Base-by-base conservation (phyloP, 129 eudicot genomes). In the Artemisia argyi region DNA sequence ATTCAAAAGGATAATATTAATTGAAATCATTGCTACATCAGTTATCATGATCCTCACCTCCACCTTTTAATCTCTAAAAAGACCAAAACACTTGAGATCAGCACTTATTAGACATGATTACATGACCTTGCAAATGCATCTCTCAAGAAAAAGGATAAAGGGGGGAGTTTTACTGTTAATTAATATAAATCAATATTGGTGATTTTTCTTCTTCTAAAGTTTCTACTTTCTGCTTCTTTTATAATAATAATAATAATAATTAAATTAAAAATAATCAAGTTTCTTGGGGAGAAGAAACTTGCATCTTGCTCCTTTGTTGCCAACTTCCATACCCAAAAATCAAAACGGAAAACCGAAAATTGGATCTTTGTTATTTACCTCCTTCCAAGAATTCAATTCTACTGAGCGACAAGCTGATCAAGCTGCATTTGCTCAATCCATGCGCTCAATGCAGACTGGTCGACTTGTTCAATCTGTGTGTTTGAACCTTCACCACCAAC, bases 341-440 rank as follows among this genome's bases (percentile, higher is more conserved):
- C 59, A 56, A 65, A 73, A 68, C 61, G 49, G 35, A 24, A 78
- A 71, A 52, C 50, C 84, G 64, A 79, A 81, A 71, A 68, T 49
- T 63, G 52, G 72, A 76, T 76, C 65, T 22, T 35, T 72, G 69
- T 69, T 76, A 79, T 84, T 78, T 75, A 81, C 82, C 84, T 82
- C 69, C 78, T 65, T 61, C 65, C 60, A 49, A 57, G 71, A 63
- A 60, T 72, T 75, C 62, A 79, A 26, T 75, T 78, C 68, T 83
- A 81, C 78, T 84, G 88, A 69, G 88, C 86, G 67, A 86, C 76
- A 16, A 79, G 88, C 44, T 90, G 91, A 66, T 90, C 94, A 70
- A 87, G 94, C 74, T 85, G 94, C 97, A 88, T 83, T 82, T 91
- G 89, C 82, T 91, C 96, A 17, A 91, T 70, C 92, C 91, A 84